Base-by-base conservation (phyloP, 116 monocot species). In the Posidonia oceanica region DNA sequence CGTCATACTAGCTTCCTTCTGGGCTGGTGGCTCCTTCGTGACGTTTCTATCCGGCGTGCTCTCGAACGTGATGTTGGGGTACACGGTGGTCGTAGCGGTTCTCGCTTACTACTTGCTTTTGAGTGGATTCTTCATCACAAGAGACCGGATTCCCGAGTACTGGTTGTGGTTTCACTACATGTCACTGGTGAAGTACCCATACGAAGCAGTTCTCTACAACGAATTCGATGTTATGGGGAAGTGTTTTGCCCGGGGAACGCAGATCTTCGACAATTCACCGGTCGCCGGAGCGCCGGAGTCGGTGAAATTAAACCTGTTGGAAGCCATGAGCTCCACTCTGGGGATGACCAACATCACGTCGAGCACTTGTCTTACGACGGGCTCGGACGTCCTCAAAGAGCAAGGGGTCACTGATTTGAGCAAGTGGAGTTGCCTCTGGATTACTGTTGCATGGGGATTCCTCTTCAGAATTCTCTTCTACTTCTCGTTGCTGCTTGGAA, bases 381-480 rank as follows among this genome's bases (percentile, higher is more conserved):
- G 90, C 55, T 7, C 71, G 3, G 83, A 79, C 36, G 71, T 90
- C 10, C 52, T 90, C 54, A n/a, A 52, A 70, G 64, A 77, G 60
- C 83, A 90, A 68, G 83, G 63, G 51, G 64, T 83, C 17, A 82
- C 77, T 18, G 67, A 86, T 42, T 71, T 93, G 38, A 85, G 84
- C 23, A 93, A 93, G 77, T 93, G 93, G 93, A 56, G 69, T 53
- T 88, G 86, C 17, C 59, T 93, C 14, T 72, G 68, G 72, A 58
- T 86, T 16, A 84, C 86, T 0, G 69, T 88, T 11, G 89, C 82
- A 0, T 88, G 93, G 88, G 93, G 93, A 0, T 82, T 88, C 75
- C 77, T 93, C 59, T 93, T 93, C 64, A 72, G 93, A 74, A 5
- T 81, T 3, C 62, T 93, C 5, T 93, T 93, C 75, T 93, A 93